These are phyloP conservation scores for Cryptosporidium canis DNA, from an alignment of 169 alveolate species.

Conservation along the genomic window DNA sequence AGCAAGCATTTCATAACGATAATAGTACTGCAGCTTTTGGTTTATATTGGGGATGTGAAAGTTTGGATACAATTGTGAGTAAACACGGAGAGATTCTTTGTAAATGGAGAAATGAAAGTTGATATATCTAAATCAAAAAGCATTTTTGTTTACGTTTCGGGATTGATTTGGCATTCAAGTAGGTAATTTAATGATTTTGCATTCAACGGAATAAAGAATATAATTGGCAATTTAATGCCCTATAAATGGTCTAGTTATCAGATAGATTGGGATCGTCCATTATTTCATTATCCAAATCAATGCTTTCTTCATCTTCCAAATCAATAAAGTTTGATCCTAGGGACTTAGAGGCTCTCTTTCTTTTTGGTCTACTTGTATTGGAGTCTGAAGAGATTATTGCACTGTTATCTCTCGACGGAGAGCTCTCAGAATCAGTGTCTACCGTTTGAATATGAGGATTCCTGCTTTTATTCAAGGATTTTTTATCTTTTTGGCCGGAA, in stretches of 20 bases:
- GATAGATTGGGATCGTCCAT: constrained; percentile 4
- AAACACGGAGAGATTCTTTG: constrained; percentile 44
- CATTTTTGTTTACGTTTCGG: neutral
- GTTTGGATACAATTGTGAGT: neutral
- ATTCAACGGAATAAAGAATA: neutral
- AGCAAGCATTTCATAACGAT: constrained; percentile 47
- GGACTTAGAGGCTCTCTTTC: constrained; percentile 4
- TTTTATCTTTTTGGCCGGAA: neutral
- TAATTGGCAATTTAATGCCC: neutral
- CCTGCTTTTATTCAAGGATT: neutral
- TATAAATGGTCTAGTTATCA: neutral
- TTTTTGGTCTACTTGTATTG: constrained; percentile 1
- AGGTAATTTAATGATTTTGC: neutral
- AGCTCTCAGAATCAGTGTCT: neutral
- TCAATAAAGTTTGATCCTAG: neutral
- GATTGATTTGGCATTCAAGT: neutral
- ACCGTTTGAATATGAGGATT: neutral
- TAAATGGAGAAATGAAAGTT: constrained; percentile 25
- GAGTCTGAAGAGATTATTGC: neutral
- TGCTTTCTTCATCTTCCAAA: neutral
- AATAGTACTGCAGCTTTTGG: constrained; percentile 67
- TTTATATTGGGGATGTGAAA: constrained; percentile 65
- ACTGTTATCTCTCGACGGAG: neutral
- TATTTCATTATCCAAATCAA: neutral
- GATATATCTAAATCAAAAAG: constrained; percentile 10